Evolutionary conservation across 2,329 filamentous ascomycete species (phyloP).

Genomic region (Epichloe scottii): DNA sequence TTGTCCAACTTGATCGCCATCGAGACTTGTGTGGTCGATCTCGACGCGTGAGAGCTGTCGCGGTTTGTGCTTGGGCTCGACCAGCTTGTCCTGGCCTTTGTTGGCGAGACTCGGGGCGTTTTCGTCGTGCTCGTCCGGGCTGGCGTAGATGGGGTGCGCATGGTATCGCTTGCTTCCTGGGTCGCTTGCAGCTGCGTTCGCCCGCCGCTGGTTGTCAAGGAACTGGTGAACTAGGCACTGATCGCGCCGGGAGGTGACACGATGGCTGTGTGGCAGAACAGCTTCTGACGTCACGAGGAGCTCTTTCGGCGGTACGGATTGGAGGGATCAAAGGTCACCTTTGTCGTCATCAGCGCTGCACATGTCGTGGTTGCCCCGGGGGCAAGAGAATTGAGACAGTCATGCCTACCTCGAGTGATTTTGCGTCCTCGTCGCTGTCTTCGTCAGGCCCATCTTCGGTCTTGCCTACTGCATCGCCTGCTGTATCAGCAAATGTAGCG

Average conservation of each 20-base stretch:
- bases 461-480: background rate
- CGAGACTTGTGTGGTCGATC: slow-evolving; percentile 29
- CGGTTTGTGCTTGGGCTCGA: slow-evolving; percentile 12
- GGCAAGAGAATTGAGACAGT: background rate
- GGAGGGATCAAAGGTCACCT: slow-evolving; percentile 51
- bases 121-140: slow-evolving; percentile 7
- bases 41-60: slow-evolving; percentile 15
- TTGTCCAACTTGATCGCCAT: slow-evolving; percentile 35
- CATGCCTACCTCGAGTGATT: slow-evolving; percentile 35
- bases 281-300: slow-evolving; percentile 45
- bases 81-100: slow-evolving; percentile 10
- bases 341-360: background rate
- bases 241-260: slow-evolving; percentile 22
- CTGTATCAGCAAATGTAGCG: slow-evolving; percentile 11
- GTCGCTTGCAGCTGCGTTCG: slow-evolving; percentile 15
- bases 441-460: background rate
- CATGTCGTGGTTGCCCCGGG: background rate
- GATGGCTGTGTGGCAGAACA: slow-evolving; percentile 18
- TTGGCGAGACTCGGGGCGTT: slow-evolving; percentile 8
- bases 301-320: slow-evolving; percentile 54
- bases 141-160: slow-evolving; percentile 17
- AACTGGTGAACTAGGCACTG: slow-evolving; percentile 56
- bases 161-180: slow-evolving; percentile 16
- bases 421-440: slow-evolving; percentile 34
- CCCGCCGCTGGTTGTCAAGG: slow-evolving; percentile 41